Percentiles rank a stretch among this genome's conserved stretches.
These are phyloP conservation scores for Xylaria grammica DNA, from an alignment of 495 filamentous ascomycete genomes.

Conservation along the genomic window DNA sequence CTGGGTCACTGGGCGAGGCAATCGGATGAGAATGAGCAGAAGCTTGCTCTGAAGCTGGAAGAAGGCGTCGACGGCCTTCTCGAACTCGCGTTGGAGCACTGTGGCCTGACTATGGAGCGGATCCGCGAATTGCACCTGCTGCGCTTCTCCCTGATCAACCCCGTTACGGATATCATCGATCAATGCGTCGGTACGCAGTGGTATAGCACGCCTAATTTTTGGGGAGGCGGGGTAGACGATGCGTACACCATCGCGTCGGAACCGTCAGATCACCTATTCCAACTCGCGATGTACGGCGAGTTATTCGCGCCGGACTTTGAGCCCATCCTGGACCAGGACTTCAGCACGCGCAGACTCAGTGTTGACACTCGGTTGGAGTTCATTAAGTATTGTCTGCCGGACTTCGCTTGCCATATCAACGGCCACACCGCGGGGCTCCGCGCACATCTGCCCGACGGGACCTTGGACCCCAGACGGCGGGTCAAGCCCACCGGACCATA, in stretches of 20 bases:
- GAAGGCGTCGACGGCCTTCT: slow-evolving; percentile 40
- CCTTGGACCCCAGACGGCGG: slow-evolving; percentile 6
- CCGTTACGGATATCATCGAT: slow-evolving; percentile 42
- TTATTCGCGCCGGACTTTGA: slow-evolving; percentile 42
- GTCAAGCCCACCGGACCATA: slow-evolving; percentile 14
- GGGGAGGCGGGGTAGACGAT: slow-evolving; percentile 42
- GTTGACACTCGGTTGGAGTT: slow-evolving; percentile 41
- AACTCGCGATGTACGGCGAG: slow-evolving; percentile 46
- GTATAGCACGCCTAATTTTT: slow-evolving; percentile 39
- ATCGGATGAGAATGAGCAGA: slow-evolving; percentile 30
- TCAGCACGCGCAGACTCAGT: slow-evolving; percentile 6
- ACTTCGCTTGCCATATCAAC: slow-evolving; percentile 12
- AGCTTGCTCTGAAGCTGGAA: slow-evolving; percentile 21
- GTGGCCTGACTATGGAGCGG: slow-evolving; percentile 40
- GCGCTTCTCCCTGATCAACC: slow-evolving; percentile 43
- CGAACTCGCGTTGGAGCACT: slow-evolving; percentile 37
- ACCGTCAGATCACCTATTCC: slow-evolving; percentile 30
- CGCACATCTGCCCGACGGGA: background rate
- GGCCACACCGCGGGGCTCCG: background rate
- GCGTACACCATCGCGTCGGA: slow-evolving; percentile 35
- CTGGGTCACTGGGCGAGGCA: slow-evolving; percentile 43
- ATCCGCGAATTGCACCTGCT: slow-evolving; percentile 40
- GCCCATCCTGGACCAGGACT: slow-evolving; percentile 24
- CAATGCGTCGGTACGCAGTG: slow-evolving; percentile 40
- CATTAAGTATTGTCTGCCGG: slow-evolving; percentile 45